Base-by-base conservation (phyloP, 2,329 filamentous ascomycete genomes). In the Periconia sp. region DNA sequence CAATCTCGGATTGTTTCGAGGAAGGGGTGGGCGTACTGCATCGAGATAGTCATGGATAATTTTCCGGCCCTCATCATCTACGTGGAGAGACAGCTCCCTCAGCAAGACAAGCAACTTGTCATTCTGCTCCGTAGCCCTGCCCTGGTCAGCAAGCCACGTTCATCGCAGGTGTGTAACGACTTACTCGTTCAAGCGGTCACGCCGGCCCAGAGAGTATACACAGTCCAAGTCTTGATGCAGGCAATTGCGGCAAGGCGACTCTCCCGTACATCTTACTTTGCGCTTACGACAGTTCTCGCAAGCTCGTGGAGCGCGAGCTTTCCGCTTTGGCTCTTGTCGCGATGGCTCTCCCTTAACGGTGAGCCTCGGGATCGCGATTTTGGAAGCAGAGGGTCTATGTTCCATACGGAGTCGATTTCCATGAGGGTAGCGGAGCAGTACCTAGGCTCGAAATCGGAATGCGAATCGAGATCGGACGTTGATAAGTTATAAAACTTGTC, bases 191-290 rank as follows among this genome's bases (percentile, higher is more conserved):
- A 68, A 55, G n/a, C 61, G 63, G 45, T 75, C 71, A 46, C 64
- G 61, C 42, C 72, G 68, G 7, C 63, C 62, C 47, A 65, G 63
- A 20, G 61, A 58, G 59, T 75, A 75, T 11, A 60, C 53, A 53
- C 73, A 75, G 1, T 49, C 44, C 11, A 65, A 27, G 18, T 59
- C 54, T 33, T 61, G 58, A 23, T 62, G 62, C 27, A 60, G 50
- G 50, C 72, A 75, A 17, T 70, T 66, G 13, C 57, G 55, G 51
- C 72, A 75, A 2, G 51, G 46, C 3, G 71, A 72, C 27, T 65
- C 52, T 3, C 72, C 73, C 50, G 65, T 70, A 50, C 72, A 75
- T 49, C 69, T 72, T 41, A 71, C 57, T 62, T 63, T 73, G 42
- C 65, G 58, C 31, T 53, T 57, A 18, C 69, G 68, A 54, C 69